Evolutionary conservation across 495 filamentous ascomycete species (phyloP).

Genomic region (Letharia lupina): DNA sequence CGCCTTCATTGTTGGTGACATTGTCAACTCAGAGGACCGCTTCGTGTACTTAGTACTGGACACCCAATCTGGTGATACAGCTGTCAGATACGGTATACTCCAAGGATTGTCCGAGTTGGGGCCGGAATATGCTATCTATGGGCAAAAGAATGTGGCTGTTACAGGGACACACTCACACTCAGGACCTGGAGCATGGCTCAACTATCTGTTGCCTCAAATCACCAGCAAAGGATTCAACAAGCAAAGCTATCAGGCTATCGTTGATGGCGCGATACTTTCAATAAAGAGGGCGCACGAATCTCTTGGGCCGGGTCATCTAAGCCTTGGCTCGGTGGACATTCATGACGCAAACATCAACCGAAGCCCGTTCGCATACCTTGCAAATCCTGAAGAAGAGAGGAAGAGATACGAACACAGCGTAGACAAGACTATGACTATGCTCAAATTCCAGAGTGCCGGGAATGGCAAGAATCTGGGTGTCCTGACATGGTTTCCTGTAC

Average conservation of each 20-base stretch:
- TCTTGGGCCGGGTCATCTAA: constrained; percentile 61
- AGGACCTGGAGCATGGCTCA: constrained; percentile 88
- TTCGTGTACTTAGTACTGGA: constrained; percentile 88
- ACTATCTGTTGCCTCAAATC: constrained; percentile 92
- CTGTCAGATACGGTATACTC: constrained; percentile 76
- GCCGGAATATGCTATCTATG: constrained; percentile 62
- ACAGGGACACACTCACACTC: constrained; percentile 93
- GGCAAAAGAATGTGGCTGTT: constrained; percentile 77
- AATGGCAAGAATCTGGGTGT: constrained; percentile 70
- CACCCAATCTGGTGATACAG: constrained; percentile 84
- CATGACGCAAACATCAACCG: constrained; percentile 82
- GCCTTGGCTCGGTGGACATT: constrained; percentile 64
- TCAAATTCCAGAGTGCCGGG: constrained; percentile 66
- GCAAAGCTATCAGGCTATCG: constrained; percentile 83
- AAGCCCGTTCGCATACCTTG: constrained; percentile 82
- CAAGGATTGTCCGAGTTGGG: constrained; percentile 60
- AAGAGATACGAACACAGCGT: constrained; percentile 64
- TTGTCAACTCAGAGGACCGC: constrained; percentile 54
- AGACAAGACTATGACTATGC: constrained; percentile 77
- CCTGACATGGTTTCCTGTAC: constrained; percentile 88
- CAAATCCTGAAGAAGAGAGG: constrained; percentile 76
- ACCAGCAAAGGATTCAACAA: constrained; percentile 83
- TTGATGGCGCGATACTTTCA: constrained; percentile 74
- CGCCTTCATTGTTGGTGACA: constrained; percentile 78
- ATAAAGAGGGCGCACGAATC: constrained; percentile 76